Conservation (phyloP, 495 filamentous ascomycete genomes). For the Penicillium diatomitis region DNA sequence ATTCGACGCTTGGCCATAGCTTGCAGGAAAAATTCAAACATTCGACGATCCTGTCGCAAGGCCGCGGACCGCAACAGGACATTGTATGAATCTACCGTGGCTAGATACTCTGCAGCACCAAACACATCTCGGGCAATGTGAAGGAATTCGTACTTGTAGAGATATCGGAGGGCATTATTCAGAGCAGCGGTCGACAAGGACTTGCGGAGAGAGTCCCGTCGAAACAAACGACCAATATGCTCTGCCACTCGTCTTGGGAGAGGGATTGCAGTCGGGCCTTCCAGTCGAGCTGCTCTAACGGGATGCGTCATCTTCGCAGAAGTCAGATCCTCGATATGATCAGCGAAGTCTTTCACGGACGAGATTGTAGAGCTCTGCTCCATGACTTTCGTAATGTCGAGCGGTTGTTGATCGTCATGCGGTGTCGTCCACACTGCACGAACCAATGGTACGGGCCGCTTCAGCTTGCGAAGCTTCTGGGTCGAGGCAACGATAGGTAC, state of each 20-base stretch:
- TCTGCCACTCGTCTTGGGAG: conserved; percentile 8
- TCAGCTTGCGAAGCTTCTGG: conserved; percentile 9
- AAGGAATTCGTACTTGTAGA: conserved; percentile 24
- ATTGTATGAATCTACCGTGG: conserved; percentile 35
- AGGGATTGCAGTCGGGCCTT: background rate
- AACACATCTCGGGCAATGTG: conserved; percentile 22
- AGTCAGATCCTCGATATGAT: conserved; percentile 27
- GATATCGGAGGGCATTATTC: conserved; percentile 31
- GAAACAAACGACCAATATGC: conserved; percentile 19
- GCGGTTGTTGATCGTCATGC: background rate
- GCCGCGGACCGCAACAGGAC: conserved; percentile 32
- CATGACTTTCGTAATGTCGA: conserved; percentile 9
- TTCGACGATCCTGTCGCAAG: conserved; percentile 22
- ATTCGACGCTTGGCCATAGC: conserved; percentile 27
- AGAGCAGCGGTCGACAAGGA: conserved; percentile 32
- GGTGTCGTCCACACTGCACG: conserved; percentile 25
- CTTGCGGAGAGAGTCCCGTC: conserved; percentile 9
- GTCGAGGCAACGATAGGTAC: conserved; percentile 24
- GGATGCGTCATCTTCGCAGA: background rate
- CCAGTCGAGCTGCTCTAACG: background rate
- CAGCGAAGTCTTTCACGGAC: conserved; percentile 24
- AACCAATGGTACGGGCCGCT: conserved; percentile 18
- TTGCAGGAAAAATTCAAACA: conserved; percentile 23
- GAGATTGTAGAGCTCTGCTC: background rate
- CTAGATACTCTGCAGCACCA: conserved; percentile 22